Conservation (phyloP, 768 basidiomycete genomes). For the Termitomyces sp. region DNA sequence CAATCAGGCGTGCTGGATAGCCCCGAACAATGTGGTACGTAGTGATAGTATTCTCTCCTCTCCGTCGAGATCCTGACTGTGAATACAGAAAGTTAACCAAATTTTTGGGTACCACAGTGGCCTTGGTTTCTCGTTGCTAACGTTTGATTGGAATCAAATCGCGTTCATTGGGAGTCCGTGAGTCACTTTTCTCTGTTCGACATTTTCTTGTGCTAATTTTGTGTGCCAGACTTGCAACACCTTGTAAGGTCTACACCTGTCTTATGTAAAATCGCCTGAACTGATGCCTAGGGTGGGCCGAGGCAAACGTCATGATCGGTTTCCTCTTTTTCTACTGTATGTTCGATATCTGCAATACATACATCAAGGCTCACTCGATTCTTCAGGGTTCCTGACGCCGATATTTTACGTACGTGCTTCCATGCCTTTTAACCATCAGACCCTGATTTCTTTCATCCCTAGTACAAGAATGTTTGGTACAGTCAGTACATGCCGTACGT, state of each 20-base stretch:
- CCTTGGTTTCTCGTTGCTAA: conserved; percentile 46
- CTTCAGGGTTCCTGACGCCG: conserved; percentile 43
- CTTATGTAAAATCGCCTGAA: conserved; percentile 4
- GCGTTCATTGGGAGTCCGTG: conserved; percentile 59
- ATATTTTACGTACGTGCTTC: conserved; percentile 34
- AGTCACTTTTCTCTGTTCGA: conserved; percentile 17
- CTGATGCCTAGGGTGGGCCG: conserved; percentile 56
- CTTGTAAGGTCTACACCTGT: conserved; percentile 27
- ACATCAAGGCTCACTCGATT: background rate
- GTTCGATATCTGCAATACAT: background rate
- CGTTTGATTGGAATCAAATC: conserved; percentile 65
- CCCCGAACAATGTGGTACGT: conserved; percentile 49
- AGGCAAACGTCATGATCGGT: conserved; percentile 60
- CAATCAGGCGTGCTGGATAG: conserved; percentile 58
- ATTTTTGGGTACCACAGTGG: conserved; percentile 53
- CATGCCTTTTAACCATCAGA: background rate
- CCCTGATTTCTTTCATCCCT: conserved; percentile 11
- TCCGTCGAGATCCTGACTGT: background rate
- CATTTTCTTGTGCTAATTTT: conserved; percentile 2
- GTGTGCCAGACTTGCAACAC: conserved; percentile 35
- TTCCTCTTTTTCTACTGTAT: conserved; percentile 65
- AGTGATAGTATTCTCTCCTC: background rate
- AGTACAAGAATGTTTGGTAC: conserved; percentile 53
- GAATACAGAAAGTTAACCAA: conserved; percentile 44
- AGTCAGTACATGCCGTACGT: conserved; percentile 54